Percentiles rank a stretch among this genome's conserved stretches.
Evolutionary conservation across 331 rosid genomes (phyloP).

Genomic region (Quercus tomentella): DNA sequence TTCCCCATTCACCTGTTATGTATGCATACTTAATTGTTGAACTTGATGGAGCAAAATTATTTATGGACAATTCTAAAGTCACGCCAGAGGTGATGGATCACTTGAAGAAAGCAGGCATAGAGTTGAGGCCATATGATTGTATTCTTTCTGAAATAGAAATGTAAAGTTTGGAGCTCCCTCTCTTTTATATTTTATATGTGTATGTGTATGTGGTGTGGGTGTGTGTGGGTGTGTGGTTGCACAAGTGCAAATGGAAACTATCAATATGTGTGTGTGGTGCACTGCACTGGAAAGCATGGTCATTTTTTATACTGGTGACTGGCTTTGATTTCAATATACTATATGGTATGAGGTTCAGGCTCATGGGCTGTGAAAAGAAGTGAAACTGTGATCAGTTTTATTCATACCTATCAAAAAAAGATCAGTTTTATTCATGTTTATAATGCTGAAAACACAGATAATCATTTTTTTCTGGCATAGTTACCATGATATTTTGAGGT

Average conservation of each 20-base stretch:
- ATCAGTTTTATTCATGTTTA: background rate
- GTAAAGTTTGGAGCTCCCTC: slow-evolving; percentile 31
- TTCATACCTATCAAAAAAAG: background rate
- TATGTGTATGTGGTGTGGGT: background rate
- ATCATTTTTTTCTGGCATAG: background rate
- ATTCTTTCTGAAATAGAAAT: slow-evolving; percentile 72
- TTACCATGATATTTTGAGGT: background rate
- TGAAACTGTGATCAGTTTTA: background rate
- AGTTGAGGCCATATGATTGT: slow-evolving; percentile 73
- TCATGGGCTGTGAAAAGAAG: background rate
- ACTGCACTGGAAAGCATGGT: background rate
- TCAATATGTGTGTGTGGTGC: background rate
- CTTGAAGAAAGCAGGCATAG: slow-evolving; percentile 69
- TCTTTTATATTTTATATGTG: background rate
- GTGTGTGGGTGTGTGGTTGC: background rate
- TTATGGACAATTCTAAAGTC: slow-evolving; percentile 74
- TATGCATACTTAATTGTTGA: slow-evolving; percentile 94
- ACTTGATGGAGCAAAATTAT: slow-evolving; percentile 66
- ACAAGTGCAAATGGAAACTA: background rate
- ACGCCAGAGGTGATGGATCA: slow-evolving; percentile 70
- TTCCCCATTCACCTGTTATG: slow-evolving; percentile 92
- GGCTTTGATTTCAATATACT: background rate
- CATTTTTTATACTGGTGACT: background rate
- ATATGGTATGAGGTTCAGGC: background rate
- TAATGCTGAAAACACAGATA: background rate